phyloP scores from a whole-genome alignment of 2,329 filamentous ascomycete species.

The Aciculosporium take region DNA sequence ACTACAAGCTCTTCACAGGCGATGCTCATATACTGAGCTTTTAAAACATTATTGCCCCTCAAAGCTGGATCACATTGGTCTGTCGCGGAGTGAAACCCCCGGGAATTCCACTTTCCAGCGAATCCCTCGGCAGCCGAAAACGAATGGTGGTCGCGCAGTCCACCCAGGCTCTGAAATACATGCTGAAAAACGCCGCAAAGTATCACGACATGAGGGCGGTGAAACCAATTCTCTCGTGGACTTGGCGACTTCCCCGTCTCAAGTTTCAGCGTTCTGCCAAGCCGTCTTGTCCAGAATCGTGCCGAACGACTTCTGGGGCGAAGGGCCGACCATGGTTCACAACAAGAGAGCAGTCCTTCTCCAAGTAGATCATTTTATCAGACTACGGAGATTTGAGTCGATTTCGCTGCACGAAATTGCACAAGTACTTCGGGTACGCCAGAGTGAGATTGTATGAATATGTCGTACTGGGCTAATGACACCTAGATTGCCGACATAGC shows the following conservation, averaged over 20 bases:
- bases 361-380: conserved; percentile 65
- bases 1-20: conserved; percentile 55
- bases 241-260: conserved; percentile 49
- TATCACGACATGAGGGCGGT: not conserved
- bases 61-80: conserved; percentile 12
- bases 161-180: not conserved
- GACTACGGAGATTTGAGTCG: conserved; percentile 65
- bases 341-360: conserved; percentile 51
- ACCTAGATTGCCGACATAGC: conserved; percentile 47
- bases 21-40: conserved; percentile 68
- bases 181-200: not conserved
- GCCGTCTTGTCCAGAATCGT: conserved; percentile 60
- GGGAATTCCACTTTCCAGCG: not conserved
- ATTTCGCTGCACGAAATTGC: conserved; percentile 64
- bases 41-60: conserved; percentile 68
- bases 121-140: not conserved
- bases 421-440: conserved; percentile 57
- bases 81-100: not conserved
- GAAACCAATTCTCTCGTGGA: conserved; percentile 39
- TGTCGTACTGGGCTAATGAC: not conserved
- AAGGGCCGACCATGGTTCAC: conserved; percentile 30
- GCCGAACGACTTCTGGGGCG: conserved; percentile 62
- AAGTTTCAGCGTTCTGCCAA: conserved; percentile 78
- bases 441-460: not conserved
- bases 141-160: not conserved